Conservation (phyloP, 208 protist species). For the Jaenimonas drosophilae region DNA sequence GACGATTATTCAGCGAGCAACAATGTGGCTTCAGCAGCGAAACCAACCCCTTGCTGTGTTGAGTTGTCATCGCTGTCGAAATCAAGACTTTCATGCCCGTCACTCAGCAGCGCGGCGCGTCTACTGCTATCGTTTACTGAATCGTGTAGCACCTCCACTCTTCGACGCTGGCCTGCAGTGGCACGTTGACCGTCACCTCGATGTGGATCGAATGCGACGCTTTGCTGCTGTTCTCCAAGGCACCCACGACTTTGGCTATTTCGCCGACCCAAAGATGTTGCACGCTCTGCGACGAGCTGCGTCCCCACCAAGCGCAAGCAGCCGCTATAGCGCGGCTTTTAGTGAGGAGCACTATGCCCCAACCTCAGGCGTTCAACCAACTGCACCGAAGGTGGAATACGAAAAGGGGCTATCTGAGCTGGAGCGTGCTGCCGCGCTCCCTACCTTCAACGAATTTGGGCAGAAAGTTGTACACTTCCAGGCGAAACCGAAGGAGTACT, state of each 20-base stretch:
- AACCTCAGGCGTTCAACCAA: conserved; percentile 15
- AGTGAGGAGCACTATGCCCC: conserved; percentile 41
- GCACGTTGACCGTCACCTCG: conserved; percentile 81
- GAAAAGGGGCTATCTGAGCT: conserved; percentile 54
- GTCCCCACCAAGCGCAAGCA: not conserved
- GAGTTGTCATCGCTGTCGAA: conserved; percentile 53
- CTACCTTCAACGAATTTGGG: conserved; percentile 79
- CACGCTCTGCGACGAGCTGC: conserved; percentile 67
- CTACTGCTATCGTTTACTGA: conserved; percentile 88
- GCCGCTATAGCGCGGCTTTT: conserved; percentile 4
- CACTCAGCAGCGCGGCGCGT: conserved; percentile 60
- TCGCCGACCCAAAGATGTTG: conserved; percentile 82
- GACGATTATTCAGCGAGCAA: conserved; percentile 82
- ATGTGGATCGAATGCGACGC: conserved; percentile 73
- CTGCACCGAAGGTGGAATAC: conserved; percentile 51
- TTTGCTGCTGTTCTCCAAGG: conserved; percentile 59
- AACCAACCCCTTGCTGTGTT: conserved; percentile 69
- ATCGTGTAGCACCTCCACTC: conserved; percentile 79
- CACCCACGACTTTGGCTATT: conserved; percentile 78
- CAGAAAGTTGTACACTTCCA: conserved; percentile 51
- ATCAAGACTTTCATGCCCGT: conserved; percentile 83
- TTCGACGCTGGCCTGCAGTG: conserved; percentile 81
- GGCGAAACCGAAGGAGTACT: conserved; percentile 54
- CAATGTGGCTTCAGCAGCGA: conserved; percentile 70
- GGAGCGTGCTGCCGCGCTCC: conserved; percentile 56